phyloP scores from a whole-genome alignment of 345 rosid genomes.

The Carallia pectinifolia region DNA sequence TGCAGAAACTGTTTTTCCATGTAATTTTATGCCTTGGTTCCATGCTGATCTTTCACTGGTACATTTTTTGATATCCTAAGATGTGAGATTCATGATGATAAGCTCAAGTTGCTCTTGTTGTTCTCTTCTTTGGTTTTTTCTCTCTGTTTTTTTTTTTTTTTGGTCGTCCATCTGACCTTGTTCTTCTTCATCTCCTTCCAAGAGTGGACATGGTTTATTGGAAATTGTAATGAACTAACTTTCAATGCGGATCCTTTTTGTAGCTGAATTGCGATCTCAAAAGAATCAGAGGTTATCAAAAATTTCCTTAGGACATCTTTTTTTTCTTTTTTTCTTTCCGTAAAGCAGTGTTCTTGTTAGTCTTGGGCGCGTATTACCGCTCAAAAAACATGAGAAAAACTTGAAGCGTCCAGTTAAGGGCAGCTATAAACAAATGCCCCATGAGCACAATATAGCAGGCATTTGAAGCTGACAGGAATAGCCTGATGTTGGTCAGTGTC shows the following conservation, averaged over 20 bases:
- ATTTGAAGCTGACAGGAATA: not conserved
- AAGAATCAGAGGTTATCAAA: constrained; percentile 7
- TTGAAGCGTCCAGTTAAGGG: not conserved
- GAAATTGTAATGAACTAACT: not conserved
- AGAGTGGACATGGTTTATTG: too few species aligned
- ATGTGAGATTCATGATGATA: too few species aligned
- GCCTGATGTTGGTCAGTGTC: not conserved
- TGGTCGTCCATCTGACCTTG: not conserved
- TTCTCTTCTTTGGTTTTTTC: not conserved
- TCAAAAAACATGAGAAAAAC: not conserved
- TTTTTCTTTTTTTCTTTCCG: too few species aligned
- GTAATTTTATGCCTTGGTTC: not conserved
- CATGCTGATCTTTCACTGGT: not conserved
- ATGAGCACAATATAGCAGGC: not conserved
- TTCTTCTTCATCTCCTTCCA: too few species aligned
- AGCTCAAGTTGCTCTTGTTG: too few species aligned
- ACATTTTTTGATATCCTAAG: not conserved
- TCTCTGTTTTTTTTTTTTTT: too few species aligned
- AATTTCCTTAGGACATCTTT: not conserved
- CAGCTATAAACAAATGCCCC: not conserved
- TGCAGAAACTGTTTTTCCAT: constrained; percentile 2
- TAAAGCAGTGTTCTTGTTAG: not conserved
- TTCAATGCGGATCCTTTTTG: constrained; percentile 13
- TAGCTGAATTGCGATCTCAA: constrained; percentile 8
- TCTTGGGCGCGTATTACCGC: not conserved